Evolutionary conservation across 2,329 filamentous ascomycete species (phyloP), one percentile per base, ranked within the genome.

Genomic region (Alternaria metachromatica): DNA sequence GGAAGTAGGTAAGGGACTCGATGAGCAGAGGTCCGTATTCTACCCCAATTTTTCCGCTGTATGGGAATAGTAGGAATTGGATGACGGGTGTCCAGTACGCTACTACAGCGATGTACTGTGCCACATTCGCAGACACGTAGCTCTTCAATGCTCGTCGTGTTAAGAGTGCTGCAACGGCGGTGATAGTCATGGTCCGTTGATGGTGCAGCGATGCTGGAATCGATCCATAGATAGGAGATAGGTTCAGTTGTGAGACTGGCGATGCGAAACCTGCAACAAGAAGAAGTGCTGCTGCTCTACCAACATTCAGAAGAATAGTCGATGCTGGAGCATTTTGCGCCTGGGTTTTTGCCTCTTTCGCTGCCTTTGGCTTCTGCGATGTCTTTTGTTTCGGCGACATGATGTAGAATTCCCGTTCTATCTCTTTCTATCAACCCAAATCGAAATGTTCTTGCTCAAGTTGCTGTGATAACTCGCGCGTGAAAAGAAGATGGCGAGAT

Each of bases 171-270:
- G 89, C 79, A 65, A 94, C 90, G 64, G 89, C 88, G 26, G 88
- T 89, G 4, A 87, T 82, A 71, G 89, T 89, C 66, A 93, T 64
- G 89, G 85, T 75, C 87, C 76, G 87, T 55, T 85, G 82, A 78
- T 97, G 95, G 78, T 90, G 91, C 68, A 90, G 84, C 1, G 88
- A 86, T 1, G 93, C 85, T 2, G 95, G 92, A 41, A 97, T 92
- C 15, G 90, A 89, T 56, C 96, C 96, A 80, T 96, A 98, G 11
- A 96, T 91, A 2, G 96, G 96, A 20, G 93, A 92, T 33, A 98
- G 84, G 43, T 88, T 90, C 66, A 94, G 84, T 76, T 93, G 88
- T 1, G 92, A 95, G 62, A 91, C 87, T 66, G 89, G 88, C 50
- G 91, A 90, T 64, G 87, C 89, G 45, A 90, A 76, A 48, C 89